These are phyloP conservation scores for Exophiala calicioides DNA, from an alignment of 2,329 filamentous ascomycete species.

Conservation along the genomic window DNA sequence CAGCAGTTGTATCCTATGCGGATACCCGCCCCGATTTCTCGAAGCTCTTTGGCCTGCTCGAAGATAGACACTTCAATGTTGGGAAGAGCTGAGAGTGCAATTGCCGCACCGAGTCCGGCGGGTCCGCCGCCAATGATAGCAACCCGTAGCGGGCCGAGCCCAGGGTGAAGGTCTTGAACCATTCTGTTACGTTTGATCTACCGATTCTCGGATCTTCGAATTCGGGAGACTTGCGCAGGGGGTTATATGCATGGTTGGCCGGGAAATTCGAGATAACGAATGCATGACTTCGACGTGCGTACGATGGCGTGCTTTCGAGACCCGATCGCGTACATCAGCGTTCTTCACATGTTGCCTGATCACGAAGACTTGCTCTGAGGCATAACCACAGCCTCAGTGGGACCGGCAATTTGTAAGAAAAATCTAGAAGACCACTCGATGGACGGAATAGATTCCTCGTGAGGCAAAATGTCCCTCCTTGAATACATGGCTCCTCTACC, in stretches of 20 bases:
- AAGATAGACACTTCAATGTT: constrained; percentile 48
- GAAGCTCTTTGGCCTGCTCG: constrained; percentile 48
- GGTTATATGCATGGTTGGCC: no score
- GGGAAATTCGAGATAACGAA: background rate
- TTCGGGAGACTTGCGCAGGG: no score
- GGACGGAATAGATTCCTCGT: no score
- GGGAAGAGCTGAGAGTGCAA: constrained; percentile 46
- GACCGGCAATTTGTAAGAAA: no score
- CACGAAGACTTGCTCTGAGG: no score
- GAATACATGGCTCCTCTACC: no score
- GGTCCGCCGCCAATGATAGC: constrained; percentile 46
- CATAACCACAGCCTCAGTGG: no score
- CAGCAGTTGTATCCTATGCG: constrained; percentile 50
- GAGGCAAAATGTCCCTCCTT: no score
- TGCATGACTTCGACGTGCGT: background rate
- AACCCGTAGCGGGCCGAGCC: constrained; percentile 19
- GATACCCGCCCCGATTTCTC: constrained; percentile 53
- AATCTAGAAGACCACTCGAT: no score
- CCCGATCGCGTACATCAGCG: background rate
- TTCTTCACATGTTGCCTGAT: no score
- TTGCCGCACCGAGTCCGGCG: constrained; percentile 47
- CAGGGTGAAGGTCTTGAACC: background rate
- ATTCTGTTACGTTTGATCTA: background rate
- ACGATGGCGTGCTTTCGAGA: constrained; percentile 1
- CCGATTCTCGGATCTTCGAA: no score